Evolutionary conservation across 1,139 yeast genomes (phyloP), one percentile per base, ranked within the genome.

Genomic region (Kodamaea suecica): DNA sequence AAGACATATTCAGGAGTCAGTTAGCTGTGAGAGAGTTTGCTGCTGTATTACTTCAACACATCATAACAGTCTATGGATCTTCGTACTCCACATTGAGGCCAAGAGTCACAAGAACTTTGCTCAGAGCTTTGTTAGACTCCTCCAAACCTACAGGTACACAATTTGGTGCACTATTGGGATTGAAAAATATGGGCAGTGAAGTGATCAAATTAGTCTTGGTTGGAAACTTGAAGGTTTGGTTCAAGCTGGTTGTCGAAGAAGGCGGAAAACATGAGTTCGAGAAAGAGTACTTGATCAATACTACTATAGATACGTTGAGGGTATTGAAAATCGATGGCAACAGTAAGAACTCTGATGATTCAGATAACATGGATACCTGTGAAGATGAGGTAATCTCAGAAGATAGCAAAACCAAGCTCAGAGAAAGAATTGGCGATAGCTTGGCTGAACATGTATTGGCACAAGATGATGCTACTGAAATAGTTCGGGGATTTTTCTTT

Each of bases 31-130:
- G 99, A 43, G 95, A 85, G 50, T 82, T 86, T 56, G 92, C 97
- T 1, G 90, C 96, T 1, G 78, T 90, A 26, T 67, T 94, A 42
- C 68, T 94, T 28, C 82, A 83, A 38, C 84, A 83, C 49, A 81
- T 92, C 13, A 76, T 90, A 37, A 72, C 76, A 36, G 77, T 80
- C 15, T 94, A 84, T 57, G 95, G 95, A 26, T 82, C 86, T 28
- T 79, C 94, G 2, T 90, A 90, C 57, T 83, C 94, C 19, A 85
- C 97, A 0, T 72, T 94, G 49, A 85, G 88, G 51, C 97, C 98
- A 21, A 76, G 98, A 44, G 94, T 92, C 4, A 88, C 97, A 2
- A 74, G 98, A 57, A 94, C 98, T 1, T 67, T 94, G 39, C 68
- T 94, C 39, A 80, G 95, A 49, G 97, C 97, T 0, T 84, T 94